Evolutionary conservation across 108 stramenopile genomes (phyloP).

Genomic region (Pseudonitzschia delicatissima): DNA sequence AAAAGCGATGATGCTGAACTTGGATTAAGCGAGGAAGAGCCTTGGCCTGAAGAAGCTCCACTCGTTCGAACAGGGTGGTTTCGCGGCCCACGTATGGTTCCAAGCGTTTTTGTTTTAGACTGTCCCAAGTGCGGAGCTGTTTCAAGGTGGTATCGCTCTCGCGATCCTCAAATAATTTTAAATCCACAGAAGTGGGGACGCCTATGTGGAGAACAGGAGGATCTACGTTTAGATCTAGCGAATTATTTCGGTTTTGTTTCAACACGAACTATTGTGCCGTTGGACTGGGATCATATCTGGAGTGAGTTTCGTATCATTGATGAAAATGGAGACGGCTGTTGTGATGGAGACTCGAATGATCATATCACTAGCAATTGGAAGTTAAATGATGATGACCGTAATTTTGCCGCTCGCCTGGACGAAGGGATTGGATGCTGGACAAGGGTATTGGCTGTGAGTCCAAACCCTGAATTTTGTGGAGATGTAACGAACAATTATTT

Average conservation of each 20-base stretch:
- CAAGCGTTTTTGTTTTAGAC: slow-evolving; percentile 25
- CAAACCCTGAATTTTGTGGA: slow-evolving; percentile 31
- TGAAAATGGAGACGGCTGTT: not conserved
- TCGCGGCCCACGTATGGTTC: slow-evolving; percentile 27
- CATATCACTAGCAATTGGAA: too few species aligned
- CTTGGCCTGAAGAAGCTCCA: slow-evolving; percentile 13
- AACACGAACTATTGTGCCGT: slow-evolving; percentile 31
- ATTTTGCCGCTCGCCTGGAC: slow-evolving; percentile 43
- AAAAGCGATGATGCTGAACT: slow-evolving; percentile 19
- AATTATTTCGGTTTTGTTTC: slow-evolving; percentile 34
- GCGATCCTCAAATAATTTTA: slow-evolving; percentile 34
- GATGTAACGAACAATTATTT: slow-evolving; percentile 40
- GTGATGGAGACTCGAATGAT: not conserved
- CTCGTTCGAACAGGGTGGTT: slow-evolving; percentile 42
- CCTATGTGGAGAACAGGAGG: slow-evolving; percentile 51
- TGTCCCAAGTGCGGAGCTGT: slow-evolving; percentile 28
- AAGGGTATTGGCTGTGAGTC: slow-evolving; percentile 34
- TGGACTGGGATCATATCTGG: slow-evolving; percentile 60
- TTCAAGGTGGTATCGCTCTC: slow-evolving; percentile 42
- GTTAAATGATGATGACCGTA: slow-evolving; percentile 35
- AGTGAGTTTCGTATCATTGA: slow-evolving; percentile 28
- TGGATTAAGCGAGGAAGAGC: slow-evolving; percentile 33
- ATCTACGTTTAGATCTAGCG: slow-evolving; percentile 40
- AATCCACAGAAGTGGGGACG: slow-evolving; percentile 43
- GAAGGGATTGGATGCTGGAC: slow-evolving; percentile 52